These are phyloP conservation scores for Entomortierella lignicola DNA, from an alignment of 192 early-diverging fungal species.

Conservation along the genomic window DNA sequence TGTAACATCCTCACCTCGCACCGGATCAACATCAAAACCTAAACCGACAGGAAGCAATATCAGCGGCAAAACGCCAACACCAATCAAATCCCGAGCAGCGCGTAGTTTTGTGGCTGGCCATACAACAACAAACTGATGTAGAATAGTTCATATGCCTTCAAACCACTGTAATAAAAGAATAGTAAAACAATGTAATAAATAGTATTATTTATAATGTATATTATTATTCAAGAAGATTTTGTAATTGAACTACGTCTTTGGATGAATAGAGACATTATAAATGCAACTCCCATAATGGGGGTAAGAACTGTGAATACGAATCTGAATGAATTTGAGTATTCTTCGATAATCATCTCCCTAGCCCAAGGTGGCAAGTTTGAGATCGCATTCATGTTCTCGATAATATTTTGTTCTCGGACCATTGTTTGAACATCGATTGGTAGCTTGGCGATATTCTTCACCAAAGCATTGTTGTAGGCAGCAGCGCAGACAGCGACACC, in stretches of 20 bases:
- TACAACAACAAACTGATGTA: constrained; percentile 15
- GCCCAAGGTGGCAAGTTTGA: constrained; percentile 27
- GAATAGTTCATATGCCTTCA: too few relatives aligned
- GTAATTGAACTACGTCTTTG: not conserved
- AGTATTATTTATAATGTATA: too few relatives aligned
- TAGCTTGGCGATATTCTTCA: constrained; percentile 27
- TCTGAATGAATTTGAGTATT: constrained; percentile 61
- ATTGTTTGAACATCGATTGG: not conserved
- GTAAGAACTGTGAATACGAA: constrained; percentile 63
- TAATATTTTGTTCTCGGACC: not conserved
- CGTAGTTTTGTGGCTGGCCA: constrained; percentile 40
- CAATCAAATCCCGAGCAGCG: constrained; percentile 30
- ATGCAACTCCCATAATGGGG: constrained; percentile 57
- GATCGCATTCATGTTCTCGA: constrained; percentile 50
- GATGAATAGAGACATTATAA: constrained; percentile 39
- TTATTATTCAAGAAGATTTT: not conserved
- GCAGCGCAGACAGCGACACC: constrained; percentile 53
- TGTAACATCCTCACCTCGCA: not conserved
- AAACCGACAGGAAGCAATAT: not conserved
- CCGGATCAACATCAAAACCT: constrained; percentile 2
- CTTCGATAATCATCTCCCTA: constrained; percentile 39
- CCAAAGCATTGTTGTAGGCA: constrained; percentile 47
- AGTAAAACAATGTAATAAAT: not conserved
- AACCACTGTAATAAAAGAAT: too few relatives aligned
- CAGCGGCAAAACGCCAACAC: not conserved